phyloP scores from a whole-genome alignment of 352 stramenopile genomes.

The Globisporangium echinulatum region DNA sequence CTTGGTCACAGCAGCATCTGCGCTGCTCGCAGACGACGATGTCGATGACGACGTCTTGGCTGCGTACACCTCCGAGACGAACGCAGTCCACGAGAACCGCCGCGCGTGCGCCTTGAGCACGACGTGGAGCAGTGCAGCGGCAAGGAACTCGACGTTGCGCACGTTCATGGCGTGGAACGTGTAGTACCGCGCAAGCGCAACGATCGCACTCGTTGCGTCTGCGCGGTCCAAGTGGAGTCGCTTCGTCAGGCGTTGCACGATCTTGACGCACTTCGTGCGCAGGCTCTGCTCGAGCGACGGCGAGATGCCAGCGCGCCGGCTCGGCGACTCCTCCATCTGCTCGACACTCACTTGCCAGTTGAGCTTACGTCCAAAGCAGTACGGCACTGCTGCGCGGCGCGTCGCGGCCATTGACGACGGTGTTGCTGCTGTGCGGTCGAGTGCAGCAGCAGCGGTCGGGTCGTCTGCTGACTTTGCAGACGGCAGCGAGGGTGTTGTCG shows the following conservation, averaged over 20 bases:
- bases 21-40: conserved; percentile 1
- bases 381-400: conserved; percentile 9
- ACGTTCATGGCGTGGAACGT: conserved; percentile 68
- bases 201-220: conserved; percentile 65
- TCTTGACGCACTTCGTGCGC: conserved; percentile 53
- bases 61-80: conserved; percentile 69
- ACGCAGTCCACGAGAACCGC: conserved; percentile 48
- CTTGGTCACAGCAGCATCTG: conserved; percentile 14
- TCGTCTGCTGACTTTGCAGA: neutral
- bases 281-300: conserved; percentile 56
- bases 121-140: conserved; percentile 63
- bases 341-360: conserved; percentile 69
- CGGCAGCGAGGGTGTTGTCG: too few species aligned
- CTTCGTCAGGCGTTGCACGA: conserved; percentile 60
- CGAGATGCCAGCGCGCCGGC: conserved; percentile 50
- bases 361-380: conserved; percentile 65
- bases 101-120: conserved; percentile 69
- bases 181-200: conserved; percentile 76
- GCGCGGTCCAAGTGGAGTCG: conserved; percentile 55
- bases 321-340: conserved; percentile 49
- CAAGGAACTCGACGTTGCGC: conserved; percentile 54
- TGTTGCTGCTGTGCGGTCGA: neutral
- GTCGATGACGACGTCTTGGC: conserved; percentile 27
- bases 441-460: neutral
- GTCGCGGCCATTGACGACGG: conserved; percentile 8